Evolutionary conservation across 345 rosid species (phyloP).

Genomic region (Hypericum perforatum): DNA sequence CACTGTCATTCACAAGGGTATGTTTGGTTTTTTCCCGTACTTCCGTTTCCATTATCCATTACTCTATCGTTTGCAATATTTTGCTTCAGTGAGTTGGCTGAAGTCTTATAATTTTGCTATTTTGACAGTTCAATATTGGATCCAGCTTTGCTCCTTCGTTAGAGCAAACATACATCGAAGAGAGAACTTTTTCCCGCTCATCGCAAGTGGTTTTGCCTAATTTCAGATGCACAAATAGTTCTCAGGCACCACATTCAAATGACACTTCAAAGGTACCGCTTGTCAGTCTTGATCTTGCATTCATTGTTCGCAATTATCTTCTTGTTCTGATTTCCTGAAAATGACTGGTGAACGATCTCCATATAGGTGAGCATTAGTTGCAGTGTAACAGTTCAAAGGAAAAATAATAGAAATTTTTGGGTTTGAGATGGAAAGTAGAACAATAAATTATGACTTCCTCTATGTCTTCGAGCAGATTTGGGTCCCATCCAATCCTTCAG

Average conservation of each 20-base stretch:
- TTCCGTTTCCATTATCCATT: neutral
- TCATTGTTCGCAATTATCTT: neutral
- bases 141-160: conserved; percentile 36
- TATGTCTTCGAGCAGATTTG: conserved; percentile 45
- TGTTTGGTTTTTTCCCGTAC: conserved; percentile 7
- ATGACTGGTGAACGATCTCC: too few species aligned
- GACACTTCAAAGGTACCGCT: conserved; percentile 49
- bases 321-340: conserved; percentile 4
- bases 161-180: conserved; percentile 39
- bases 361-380: too few species aligned
- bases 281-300: neutral
- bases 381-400: too few species aligned
- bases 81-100: conserved; percentile 1
- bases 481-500: conserved; percentile 78
- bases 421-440: too few species aligned
- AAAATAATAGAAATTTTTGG: too few species aligned
- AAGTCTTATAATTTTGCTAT: neutral
- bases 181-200: conserved; percentile 28
- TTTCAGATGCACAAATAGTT: conserved; percentile 12
- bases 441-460: conserved; percentile 1
- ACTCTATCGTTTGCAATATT: conserved; percentile 15
- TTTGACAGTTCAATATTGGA: conserved; percentile 54
- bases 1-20: conserved; percentile 58
- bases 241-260: conserved; percentile 14
- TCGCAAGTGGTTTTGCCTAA: conserved; percentile 32